A percentile compares a stretch with the other conserved stretches of the same genome.
These are phyloP conservation scores for Didymella segeticola DNA, from an alignment of 2,329 filamentous ascomycete genomes.

Conservation along the genomic window DNA sequence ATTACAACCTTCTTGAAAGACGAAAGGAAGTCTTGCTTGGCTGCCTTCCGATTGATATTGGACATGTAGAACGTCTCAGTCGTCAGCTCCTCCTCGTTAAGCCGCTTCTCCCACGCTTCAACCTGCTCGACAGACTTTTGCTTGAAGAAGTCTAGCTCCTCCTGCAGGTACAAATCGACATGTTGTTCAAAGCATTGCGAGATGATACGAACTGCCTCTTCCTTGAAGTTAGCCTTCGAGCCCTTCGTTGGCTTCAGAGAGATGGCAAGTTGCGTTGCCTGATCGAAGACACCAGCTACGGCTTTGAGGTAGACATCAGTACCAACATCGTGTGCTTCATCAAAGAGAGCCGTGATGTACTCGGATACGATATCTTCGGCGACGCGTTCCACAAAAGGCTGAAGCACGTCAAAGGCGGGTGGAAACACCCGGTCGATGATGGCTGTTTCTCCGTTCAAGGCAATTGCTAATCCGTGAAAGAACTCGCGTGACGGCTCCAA, in stretches of 20 bases:
- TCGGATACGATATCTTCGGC: constrained; percentile 83
- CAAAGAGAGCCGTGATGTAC: constrained; percentile 83
- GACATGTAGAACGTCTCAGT: constrained; percentile 96
- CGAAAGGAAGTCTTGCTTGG: constrained; percentile 93
- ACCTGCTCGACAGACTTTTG: constrained; percentile 79
- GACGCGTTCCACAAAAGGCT: constrained; percentile 80
- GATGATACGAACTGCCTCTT: constrained; percentile 72
- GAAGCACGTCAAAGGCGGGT: constrained; percentile 71
- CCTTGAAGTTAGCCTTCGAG: constrained; percentile 65
- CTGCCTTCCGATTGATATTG: constrained; percentile 90
- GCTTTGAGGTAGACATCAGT: constrained; percentile 82
- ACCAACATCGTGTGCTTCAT: constrained; percentile 81
- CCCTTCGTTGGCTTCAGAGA: constrained; percentile 72
- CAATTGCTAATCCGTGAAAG: constrained; percentile 74
- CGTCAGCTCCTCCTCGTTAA: constrained; percentile 87
- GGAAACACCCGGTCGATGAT: constrained; percentile 86
- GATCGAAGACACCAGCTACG: constrained; percentile 86
- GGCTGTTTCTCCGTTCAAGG: constrained; percentile 81
- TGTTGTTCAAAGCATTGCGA: constrained; percentile 85
- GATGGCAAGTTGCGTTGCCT: constrained; percentile 78
- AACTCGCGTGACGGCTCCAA: constrained; percentile 83
- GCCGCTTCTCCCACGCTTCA: constrained; percentile 84
- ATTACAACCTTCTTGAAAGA: constrained; percentile 99
- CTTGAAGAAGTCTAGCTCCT: constrained; percentile 88
- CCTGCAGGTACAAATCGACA: constrained; percentile 89